Base-by-base conservation (phyloP, 169 alveolate genomes). In the Blepharisma undulans region DNA sequence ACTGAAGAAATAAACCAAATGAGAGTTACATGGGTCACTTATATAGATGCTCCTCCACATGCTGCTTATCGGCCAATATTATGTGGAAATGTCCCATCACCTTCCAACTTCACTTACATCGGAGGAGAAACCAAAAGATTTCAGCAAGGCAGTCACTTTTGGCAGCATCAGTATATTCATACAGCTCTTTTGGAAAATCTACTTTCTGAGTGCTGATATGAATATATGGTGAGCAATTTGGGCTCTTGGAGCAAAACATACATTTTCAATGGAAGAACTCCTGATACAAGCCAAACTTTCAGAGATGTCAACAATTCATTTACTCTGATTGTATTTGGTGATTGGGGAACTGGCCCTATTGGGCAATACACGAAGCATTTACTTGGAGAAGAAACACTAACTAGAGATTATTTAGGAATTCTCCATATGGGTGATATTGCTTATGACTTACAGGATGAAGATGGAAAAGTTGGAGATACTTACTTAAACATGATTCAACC, bases 351-450 rank as follows among this genome's bases (percentile, higher is more conserved):
- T 27, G 91, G 84, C 7, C 84, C 81, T 18, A n/a, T 66, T 25
- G 91, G 91, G 10, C 84, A 86, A 60, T 86, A 86, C 22, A 86
- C 91, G 14, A 60, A 71, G 72, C 72, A 86, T 25, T 27, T 86
- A 3, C 36, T 86, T 18, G 29, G 34, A 1, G 84, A 86, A 72
- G 74, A 86, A 86, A 85, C 91, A 0, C 48, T 25, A 0, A 19
- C 72, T 12, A 86, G 91, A 32, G 84, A 86, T 72, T 86, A 61
- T 36, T 86, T 61, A 21, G 91, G 76, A 86, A 36, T 86, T 27
- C n/a, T 86, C 27, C 91, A 86, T 8, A 36, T 86, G 27, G 91
- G 91, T 3, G 91, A 86, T 34, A 27, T 86, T 19, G 91, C 91
- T 0, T 86, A 86, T 32, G 84, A 86, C 84, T 22, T 86, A 34